These are phyloP conservation scores for Macaranga tanarius DNA, from an alignment of 441 rosid genomes.

Conservation along the genomic window DNA sequence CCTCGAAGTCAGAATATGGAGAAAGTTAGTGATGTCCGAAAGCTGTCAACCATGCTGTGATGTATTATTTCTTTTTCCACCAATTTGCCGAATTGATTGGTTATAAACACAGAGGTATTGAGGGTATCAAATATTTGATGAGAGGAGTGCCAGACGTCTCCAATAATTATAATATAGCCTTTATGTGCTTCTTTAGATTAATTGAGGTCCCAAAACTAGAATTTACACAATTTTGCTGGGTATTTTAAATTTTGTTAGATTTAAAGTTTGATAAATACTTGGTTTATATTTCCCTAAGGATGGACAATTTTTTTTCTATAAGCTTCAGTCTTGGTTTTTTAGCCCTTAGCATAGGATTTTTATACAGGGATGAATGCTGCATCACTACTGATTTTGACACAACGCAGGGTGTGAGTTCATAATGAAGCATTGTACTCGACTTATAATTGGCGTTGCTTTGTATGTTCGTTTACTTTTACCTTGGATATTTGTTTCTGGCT, in stretches of 20 bases:
- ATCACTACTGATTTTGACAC: too few relatives aligned
- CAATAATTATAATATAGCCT: conserved; percentile 8
- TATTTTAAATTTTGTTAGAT: conserved; percentile 21
- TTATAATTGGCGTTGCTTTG: too few relatives aligned
- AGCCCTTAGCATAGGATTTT: not conserved
- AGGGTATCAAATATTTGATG: conserved; percentile 2
- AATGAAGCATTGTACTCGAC: too few relatives aligned
- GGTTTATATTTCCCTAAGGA: conserved; percentile 1
- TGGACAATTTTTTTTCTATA: not conserved
- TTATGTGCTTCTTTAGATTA: conserved; percentile 5
- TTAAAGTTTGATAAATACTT: conserved; percentile 2
- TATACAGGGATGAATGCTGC: not conserved
- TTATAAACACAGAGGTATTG: conserved; percentile 4
- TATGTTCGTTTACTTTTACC: too few relatives aligned
- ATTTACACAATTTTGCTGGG: conserved; percentile 30
- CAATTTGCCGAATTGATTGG: not conserved
- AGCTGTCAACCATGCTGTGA: conserved; percentile 15
- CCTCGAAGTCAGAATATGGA: conserved; percentile 26
- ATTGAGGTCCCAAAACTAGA: conserved; percentile 12
- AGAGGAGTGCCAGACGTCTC: conserved; percentile 7
- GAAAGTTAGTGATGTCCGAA: conserved; percentile 23
- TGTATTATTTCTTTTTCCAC: not conserved
- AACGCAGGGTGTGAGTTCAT: too few relatives aligned
- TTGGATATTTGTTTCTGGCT: too few relatives aligned
- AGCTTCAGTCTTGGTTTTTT: not conserved